A percentile compares a stretch with the other conserved stretches of the same genome.
Conservation (phyloP, 495 filamentous ascomycete genomes). For the Penicillium goetzii region DNA sequence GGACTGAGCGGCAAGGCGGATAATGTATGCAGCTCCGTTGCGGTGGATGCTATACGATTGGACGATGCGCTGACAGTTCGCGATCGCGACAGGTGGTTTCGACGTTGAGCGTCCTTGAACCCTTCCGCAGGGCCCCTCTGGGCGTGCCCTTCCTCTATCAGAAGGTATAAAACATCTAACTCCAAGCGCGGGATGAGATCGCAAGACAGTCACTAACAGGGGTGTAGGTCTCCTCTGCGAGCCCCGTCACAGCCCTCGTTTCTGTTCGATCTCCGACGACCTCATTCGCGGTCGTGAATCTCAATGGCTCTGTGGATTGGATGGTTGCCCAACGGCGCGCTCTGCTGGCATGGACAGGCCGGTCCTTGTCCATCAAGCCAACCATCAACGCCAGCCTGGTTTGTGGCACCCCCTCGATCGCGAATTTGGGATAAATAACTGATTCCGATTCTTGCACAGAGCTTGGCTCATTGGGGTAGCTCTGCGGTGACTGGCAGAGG, state of each 20-base stretch:
- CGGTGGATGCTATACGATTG: slow-evolving; percentile 9
- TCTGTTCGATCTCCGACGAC: slow-evolving; percentile 82
- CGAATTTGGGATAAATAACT: slow-evolving; percentile 21
- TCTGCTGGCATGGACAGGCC: slow-evolving; percentile 94
- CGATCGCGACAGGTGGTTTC: slow-evolving; percentile 66
- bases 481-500: slow-evolving; percentile 85
- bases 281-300: slow-evolving; percentile 81
- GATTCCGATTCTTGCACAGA: slow-evolving; percentile 53
- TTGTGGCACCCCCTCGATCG: slow-evolving; percentile 20
- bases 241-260: slow-evolving; percentile 81
- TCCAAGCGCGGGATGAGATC: background rate
- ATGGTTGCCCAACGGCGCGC: slow-evolving; percentile 83
- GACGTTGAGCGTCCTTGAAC: slow-evolving; percentile 83
- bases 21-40: slow-evolving; percentile 62
- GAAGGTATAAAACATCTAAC: slow-evolving; percentile 44
- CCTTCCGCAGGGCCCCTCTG: slow-evolving; percentile 73
- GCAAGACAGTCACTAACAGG: slow-evolving; percentile 12
- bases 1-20: slow-evolving; percentile 86
- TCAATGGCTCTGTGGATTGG: slow-evolving; percentile 97
- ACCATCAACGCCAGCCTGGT: slow-evolving; percentile 74
- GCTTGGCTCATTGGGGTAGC: slow-evolving; percentile 87
- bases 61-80: background rate
- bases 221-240: slow-evolving; percentile 73
- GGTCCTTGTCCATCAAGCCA: slow-evolving; percentile 75
- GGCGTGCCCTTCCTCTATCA: slow-evolving; percentile 96